Base-by-base conservation (phyloP, 2,329 filamentous ascomycete species). In the Pseudogymnoascus sp. region DNA sequence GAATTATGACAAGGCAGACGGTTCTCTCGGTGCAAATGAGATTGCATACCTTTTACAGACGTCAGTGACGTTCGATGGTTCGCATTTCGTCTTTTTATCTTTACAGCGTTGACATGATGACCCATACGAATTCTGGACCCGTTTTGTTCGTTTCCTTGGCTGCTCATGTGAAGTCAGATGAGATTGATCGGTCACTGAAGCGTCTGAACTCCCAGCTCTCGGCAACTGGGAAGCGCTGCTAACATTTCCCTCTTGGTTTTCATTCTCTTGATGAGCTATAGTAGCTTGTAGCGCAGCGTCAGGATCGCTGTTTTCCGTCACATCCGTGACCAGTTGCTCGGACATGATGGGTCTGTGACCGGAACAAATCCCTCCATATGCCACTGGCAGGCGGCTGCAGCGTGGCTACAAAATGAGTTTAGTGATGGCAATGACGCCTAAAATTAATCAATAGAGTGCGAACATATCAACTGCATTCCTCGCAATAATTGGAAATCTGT, bases 71-170 rank as follows among this genome's bases (percentile, higher is more conserved):
- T 33, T n/a, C 16, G 47, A 54, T 33, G 28, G 47, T 54, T 33
- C 47, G 16, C 47, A 54, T 20, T 54, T 54, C 20, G 47, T 54
- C 47, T 54, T 54, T 33, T 54, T 54, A n/a, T 33, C 47, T 54
- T 54, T 54, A 14, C 47, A 54, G 47, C 47, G 47, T 22, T 33
- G 47, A 33, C 47, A 54, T 54, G 47, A 54, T 14, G 47, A 54
- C 11, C 47, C 47, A 54, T 28, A 28, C 47, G 33, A 20, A 54
- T 28, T 54, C 28, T 28, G 47, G 28, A 33, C 16, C 33, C 47
- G 33, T 16, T 18, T 54, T 18, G 47, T 28, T 54, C 47, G n/a
- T 33, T 54, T 54, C 47, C 47, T 54, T 54, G 28, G 47, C 25
- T 54, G 47, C 47, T 54, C 47, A 54, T 54, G 28, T 33, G n/a